Evolutionary conservation across 345 rosid species (phyloP), one percentile per base, ranked within the genome.

Genomic region (Eucalyptus sp.): DNA sequence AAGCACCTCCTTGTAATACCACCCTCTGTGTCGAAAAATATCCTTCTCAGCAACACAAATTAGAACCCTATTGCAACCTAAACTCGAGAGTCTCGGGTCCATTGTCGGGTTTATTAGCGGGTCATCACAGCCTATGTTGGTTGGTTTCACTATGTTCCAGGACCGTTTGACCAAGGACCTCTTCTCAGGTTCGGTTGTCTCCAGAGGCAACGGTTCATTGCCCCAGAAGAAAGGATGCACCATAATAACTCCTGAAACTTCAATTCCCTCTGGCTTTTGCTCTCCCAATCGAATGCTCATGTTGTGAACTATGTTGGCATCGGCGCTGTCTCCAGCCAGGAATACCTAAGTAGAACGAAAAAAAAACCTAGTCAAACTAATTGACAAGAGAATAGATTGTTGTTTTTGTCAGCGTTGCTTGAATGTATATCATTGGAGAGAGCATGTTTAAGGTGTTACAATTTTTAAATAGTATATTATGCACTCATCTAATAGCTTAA

Each of bases 21-120:
- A 50, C 29, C 94, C 94, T 44, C 93, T 90, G 0, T 58, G 58
- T 41, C 86, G 88, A 44, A 93, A 17, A 31, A 22, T 2, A 54
- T 94, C 96, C 48, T 91, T 91, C 91, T 91, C 95, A 10, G 93
- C 93, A 17, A 93, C 91, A 62, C 89, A 88, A 52, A 91, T 88
- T 27, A 92, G 79, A 10, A 92, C 89, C 90, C 87, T 93, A 4
- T 64, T 37, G 86, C 93, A 91, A 43, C 88, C 81, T 86, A 93
- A 52, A 44, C 86, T 84, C 71, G 20, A 25, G 84, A 92, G 17
- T 7, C 88, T 88, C 13, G 88, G 89, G 50, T 91, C 93, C 81
- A 56, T 52, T 4, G 41, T 56, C 15, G 93, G 96, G 87, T 94
- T 93, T 13, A 92, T n/a, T 31, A 87, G 71, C 10, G 88, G 87